Evolutionary conservation across 169 alveolate species (phyloP).

Genomic region (Toxoplasma gondii): DNA sequence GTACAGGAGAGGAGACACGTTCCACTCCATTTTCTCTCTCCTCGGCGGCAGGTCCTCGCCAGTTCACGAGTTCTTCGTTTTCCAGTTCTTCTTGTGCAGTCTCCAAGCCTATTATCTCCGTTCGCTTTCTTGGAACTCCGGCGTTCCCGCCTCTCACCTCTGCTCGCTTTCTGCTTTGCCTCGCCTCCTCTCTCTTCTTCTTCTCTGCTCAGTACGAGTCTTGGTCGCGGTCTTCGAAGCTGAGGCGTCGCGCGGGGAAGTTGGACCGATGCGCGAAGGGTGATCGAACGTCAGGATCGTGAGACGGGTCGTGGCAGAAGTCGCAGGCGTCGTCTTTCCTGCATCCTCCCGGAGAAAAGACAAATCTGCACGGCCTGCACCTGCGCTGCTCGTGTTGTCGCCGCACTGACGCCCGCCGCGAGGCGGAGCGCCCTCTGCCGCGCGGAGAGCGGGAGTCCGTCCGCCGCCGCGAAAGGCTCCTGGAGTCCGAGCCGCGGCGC

Average conservation of each 20-base stretch:
- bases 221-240: too few species aligned
- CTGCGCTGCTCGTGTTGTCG: neutral
- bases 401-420: neutral
- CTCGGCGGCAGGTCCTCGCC: too few species aligned
- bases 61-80: too few species aligned
- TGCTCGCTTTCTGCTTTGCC: too few species aligned
- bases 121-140: too few species aligned
- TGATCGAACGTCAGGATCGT: neutral
- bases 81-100: too few species aligned
- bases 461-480: neutral
- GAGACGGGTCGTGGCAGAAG: slow-evolving; percentile 25
- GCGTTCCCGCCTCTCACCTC: too few species aligned
- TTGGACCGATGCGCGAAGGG: slow-evolving; percentile 7
- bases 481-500: neutral
- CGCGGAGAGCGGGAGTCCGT: neutral
- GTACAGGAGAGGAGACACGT: too few species aligned
- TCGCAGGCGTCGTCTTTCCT: neutral
- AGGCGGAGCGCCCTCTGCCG: neutral
- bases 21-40: too few species aligned
- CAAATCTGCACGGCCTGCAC: slow-evolving; percentile 3
- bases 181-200: too few species aligned
- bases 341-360: neutral
- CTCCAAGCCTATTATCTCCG: too few species aligned
- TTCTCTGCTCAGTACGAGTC: too few species aligned
- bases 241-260: neutral